Evolutionary conservation across 768 basidiomycete species (phyloP), one percentile per base, ranked within the genome.

Genomic region (Suillus cothurnatus): DNA sequence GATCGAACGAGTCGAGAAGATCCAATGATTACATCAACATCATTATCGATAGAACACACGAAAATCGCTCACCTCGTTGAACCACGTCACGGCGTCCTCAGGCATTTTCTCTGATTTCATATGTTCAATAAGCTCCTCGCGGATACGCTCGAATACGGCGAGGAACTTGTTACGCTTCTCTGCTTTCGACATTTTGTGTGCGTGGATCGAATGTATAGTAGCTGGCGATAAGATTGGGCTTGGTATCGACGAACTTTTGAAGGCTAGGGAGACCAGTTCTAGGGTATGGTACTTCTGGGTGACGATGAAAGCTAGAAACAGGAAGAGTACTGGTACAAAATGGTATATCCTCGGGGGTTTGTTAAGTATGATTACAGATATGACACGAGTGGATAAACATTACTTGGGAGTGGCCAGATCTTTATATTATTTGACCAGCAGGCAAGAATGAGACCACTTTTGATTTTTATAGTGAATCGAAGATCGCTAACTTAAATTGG

Each of bases 81-180:
- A 98, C 94, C 95, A 99, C 55, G 90, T 87, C 38, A 90, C 77
- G 1, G 92, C 94, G 62, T 96, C 94, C 43, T 81, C 67, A 4
- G 97, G 95, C 88, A 99, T 93, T 5, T 87, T 86, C 72, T 93
- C 84, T 15, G 78, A 78, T 61, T 83, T 81, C 70, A 94, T 81
- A 72, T 91, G 84, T 4, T 79, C 84, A 65, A 96, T 75, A 19
- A 98, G 84, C 78, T 97, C 94, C 64, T 91, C 86, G 23, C 88
- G 86, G 68, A 98, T 86, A 67, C 80, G 77, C 15, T 81, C 81
- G 78, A 88, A 99, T 6, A 91, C 90, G 36, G 73, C 82, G 71
- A 91, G 84, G 78, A 99, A 99, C 62, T 83, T 85, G 7, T 77
- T 76, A 45, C 90, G 85, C 65, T 80, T 79, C n/a, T 77, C 26